Evolutionary conservation across 2,329 filamentous ascomycete species (phyloP).

Genomic region (Myrmaecium sp.): DNA sequence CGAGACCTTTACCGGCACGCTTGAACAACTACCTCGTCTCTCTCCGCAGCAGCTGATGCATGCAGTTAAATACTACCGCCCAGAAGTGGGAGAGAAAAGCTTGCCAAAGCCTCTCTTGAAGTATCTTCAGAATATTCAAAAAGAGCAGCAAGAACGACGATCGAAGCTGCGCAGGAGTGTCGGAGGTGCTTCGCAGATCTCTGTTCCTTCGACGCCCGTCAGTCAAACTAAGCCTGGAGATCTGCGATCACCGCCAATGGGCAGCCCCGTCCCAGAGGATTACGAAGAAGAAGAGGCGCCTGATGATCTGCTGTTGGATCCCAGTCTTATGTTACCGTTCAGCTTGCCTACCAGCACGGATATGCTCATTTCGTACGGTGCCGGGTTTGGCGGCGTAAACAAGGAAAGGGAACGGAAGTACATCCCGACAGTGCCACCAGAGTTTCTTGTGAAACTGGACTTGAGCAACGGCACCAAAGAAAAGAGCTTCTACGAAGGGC

Average conservation of each 20-base stretch:
- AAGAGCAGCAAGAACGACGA: constrained; percentile 40
- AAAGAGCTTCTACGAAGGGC: too few relatives aligned
- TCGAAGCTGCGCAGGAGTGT: constrained; percentile 1
- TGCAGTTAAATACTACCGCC: constrained; percentile 78
- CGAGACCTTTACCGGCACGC: constrained; percentile 70
- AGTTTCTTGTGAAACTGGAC: constrained; percentile 82
- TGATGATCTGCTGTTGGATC: constrained; percentile 66
- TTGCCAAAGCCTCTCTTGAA: constrained; percentile 77
- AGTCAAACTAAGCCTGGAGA: constrained; percentile 1
- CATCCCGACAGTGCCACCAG: constrained; percentile 83
- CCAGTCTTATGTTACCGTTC: constrained; percentile 84
- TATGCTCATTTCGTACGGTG: constrained; percentile 90
- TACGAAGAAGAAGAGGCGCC: constrained; percentile 55
- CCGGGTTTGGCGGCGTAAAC: constrained; percentile 85
- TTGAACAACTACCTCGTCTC: constrained; percentile 74
- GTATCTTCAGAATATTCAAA: constrained; percentile 66
- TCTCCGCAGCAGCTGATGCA: constrained; percentile 82
- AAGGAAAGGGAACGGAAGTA: constrained; percentile 86
- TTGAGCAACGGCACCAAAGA: constrained; percentile 24
- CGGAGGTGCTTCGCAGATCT: constrained; percentile 2
- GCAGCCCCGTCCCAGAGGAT: constrained; percentile 22
- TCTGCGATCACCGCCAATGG: constrained; percentile 6
- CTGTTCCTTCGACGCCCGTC: constrained; percentile 1
- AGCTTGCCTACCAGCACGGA: constrained; percentile 90
- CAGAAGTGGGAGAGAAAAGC: constrained; percentile 88